Base-by-base conservation (phyloP, 1,284 basidiomycete species). In the Chondrostereum purpureum region DNA sequence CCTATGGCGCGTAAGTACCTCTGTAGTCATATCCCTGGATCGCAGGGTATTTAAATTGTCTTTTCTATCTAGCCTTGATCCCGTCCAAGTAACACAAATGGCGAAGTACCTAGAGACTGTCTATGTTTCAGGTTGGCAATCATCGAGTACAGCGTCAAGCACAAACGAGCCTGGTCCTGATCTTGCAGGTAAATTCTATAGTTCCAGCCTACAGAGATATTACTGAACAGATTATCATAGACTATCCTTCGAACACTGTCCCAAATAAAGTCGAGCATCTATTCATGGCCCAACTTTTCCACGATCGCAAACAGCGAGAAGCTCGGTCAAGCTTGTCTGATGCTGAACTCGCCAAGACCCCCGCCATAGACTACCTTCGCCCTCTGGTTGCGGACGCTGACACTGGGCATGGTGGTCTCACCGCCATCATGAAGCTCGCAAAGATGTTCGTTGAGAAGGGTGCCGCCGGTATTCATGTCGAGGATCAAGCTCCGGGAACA, bases 71-170 rank as follows among this genome's bases (percentile, higher is more conserved):
- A 94, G 92, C 22, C 83, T 99, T 52, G 96, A 99, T 67, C 92
- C 94, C 2, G 93, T 99, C 11, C 95, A 99, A 70, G 78, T 93
- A 54, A 92, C 93, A 0, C 95, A 99, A 68, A 99, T 99, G 95
- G 94, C 94, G 23, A 95, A 95, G 64, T 88, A 96, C 66, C 86
- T 97, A 56, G 95, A 99, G 68, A 95, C 93, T 2, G 88, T 99
- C 53, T 99, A 99, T 63, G 91, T 99, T 42, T 98, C 94, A 11
- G 95, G 95, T 6, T 99, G 95, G 94, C 91, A 92, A 57, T 89
- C 86, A 12, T 92, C 88, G 13, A 96, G 92, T 55, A 97, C 92
- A 3, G 90, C 90, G 20, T 88, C 88, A 1, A 88, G 83, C 61
- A 88, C 86, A 37, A 88, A 98, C 58, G 95, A 99, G 65, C 94